Evolutionary conservation across 805 yeast species (phyloP), one percentile per base, ranked within the genome.

Genomic region (Lachancea kluyveri): DNA sequence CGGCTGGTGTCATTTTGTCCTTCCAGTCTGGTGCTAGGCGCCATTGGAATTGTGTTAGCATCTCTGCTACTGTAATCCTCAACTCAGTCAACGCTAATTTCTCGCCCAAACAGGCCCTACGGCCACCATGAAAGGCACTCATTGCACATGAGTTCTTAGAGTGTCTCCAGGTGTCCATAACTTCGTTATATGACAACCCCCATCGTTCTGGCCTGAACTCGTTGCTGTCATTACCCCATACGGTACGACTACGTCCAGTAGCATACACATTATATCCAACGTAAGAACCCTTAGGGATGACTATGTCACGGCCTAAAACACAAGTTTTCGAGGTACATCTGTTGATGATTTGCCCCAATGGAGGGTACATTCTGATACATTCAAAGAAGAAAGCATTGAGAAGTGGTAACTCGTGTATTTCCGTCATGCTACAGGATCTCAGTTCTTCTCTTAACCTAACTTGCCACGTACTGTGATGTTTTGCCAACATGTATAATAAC

Each of bases 91-190:
- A 50, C 1, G 79, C 79, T 47, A 71, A 64, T 41, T 70, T 68
- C 42, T 75, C 80, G 4, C 81, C 81, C 12, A 75, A 48, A 47
- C 81, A 75, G 0, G 79, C 78, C 26, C 81, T 52, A 40, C 60
- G 68, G 7, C 79, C 67, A 5, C 81, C 81, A 47, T 74, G 80
- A 39, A 74, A 74, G 0, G 77, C 66, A 3, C 74, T 67, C 11
- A 74, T 46, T 6, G 58, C 60, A 6, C 70, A 63, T n/a, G 47
- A 50, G 25, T 68, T 58, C 44, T 74, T 74, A 6, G 71, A 62
- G 10, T 40, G 42, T 22, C 57, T 57, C 59, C 69, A 75, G 10
- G 49, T 62, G 14, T 42, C 46, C 20, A 47, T 45, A 3, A 74
- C 58, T 7, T 64, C 67, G 2, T 58, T 60, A 2, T 53, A 46